These are phyloP conservation scores for Fusarium virguliforme DNA, from an alignment of 2,329 filamentous ascomycete species.

Conservation along the genomic window DNA sequence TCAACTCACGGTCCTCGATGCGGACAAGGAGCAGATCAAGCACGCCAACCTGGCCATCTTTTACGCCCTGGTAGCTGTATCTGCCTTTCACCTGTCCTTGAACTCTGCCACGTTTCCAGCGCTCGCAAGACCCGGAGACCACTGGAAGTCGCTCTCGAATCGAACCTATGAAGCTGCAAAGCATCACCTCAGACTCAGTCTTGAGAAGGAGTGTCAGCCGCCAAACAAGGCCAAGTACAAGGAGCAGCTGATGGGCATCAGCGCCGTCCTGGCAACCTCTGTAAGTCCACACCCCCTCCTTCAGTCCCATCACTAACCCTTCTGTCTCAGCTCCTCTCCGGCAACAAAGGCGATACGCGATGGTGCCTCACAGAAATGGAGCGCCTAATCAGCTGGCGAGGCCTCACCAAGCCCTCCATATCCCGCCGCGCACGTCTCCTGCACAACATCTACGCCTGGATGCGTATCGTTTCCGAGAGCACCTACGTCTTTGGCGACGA, in stretches of 20 bases:
- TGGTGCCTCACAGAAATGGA: slow-evolving; percentile 47
- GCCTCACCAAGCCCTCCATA: slow-evolving; percentile 40
- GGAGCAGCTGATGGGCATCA: slow-evolving; percentile 44
- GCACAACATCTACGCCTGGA: slow-evolving; percentile 48
- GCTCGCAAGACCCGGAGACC: slow-evolving; percentile 21
- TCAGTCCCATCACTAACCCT: rapidly evolving
- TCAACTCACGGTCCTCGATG: slow-evolving; percentile 40
- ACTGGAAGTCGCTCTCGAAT: slow-evolving; percentile 31
- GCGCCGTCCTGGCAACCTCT: slow-evolving; percentile 40
- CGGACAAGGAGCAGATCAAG: slow-evolving; percentile 37
- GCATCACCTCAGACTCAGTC: slow-evolving; percentile 43
- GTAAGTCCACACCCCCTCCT: not conserved
- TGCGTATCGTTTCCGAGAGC: slow-evolving; percentile 47
- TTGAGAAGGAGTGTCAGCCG: slow-evolving; percentile 41
- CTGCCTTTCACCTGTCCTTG: slow-evolving; percentile 37
- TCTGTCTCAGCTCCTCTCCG: slow-evolving; percentile 27
- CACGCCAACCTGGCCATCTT: slow-evolving; percentile 40
- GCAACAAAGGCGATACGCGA: slow-evolving; percentile 37
- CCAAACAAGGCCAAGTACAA: slow-evolving; percentile 45
- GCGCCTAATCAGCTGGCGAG: slow-evolving; percentile 42
- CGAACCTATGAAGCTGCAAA: slow-evolving; percentile 44
- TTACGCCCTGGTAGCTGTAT: slow-evolving; percentile 43
- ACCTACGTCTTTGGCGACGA: slow-evolving; percentile 40
- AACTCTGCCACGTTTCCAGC: slow-evolving; percentile 28
- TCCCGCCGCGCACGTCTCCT: slow-evolving; percentile 42